These are phyloP conservation scores for Hymenoscyphus fructigenus DNA, from an alignment of 2,329 filamentous ascomycete species.

Conservation along the genomic window DNA sequence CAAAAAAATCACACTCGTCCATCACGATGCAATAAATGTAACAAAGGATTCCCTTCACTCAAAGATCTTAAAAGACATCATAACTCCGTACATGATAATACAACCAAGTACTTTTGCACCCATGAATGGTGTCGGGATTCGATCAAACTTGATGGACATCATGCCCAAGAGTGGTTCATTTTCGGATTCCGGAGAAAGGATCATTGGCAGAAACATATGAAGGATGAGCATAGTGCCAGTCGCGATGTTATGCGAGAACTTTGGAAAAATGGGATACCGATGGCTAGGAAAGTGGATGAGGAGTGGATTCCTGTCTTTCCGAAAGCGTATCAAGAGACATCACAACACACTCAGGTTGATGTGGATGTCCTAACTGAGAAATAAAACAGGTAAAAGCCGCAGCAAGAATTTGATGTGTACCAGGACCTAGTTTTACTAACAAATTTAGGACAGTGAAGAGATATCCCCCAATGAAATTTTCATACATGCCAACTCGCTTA, in stretches of 20 bases:
- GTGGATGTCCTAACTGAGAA: background rate
- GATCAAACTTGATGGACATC: background rate
- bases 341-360: background rate
- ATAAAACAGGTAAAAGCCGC: background rate
- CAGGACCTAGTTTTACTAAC: too few species aligned
- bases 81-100: background rate
- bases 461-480: too few species aligned
- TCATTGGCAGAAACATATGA: constrained; percentile 5
- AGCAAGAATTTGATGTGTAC: background rate
- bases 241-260: background rate
- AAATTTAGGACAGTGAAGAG: too few species aligned
- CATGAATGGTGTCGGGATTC: background rate
- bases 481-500: too few species aligned
- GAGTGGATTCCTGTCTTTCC: background rate
- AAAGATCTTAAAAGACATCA: background rate
- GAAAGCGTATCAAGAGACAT: background rate
- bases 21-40: background rate
- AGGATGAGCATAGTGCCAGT: background rate
- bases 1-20: background rate
- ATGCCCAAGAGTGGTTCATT: background rate
- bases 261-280: background rate
- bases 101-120: background rate
- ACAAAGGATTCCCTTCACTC: background rate
- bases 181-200: background rate
- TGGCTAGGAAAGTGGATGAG: background rate